Evolutionary conservation across 306 rosid species (phyloP).

Genomic region (Coriaria nepalensis): DNA sequence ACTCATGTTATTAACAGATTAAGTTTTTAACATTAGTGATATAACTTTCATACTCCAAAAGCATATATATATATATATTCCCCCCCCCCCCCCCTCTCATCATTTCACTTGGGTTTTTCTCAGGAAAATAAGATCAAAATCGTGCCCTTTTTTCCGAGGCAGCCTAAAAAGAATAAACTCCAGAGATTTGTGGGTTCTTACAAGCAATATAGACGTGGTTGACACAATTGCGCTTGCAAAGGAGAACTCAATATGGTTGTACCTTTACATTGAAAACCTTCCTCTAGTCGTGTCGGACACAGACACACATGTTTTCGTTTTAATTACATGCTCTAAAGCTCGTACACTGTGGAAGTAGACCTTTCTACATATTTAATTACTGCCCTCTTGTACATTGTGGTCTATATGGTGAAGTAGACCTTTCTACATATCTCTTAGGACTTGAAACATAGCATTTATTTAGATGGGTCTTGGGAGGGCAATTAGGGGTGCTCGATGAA

Average conservation of each 20-base stretch:
- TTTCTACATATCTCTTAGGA: too few relatives aligned
- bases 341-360: constrained; percentile 3
- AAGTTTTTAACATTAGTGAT: too few relatives aligned
- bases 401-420: neutral
- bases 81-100: too few relatives aligned
- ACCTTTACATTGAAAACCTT: constrained; percentile 38
- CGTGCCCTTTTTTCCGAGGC: constrained; percentile 72
- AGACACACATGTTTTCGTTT: constrained; percentile 28
- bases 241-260: constrained; percentile 46
- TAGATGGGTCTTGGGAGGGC: too few relatives aligned
- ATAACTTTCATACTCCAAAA: too few relatives aligned
- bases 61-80: too few relatives aligned
- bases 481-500: too few relatives aligned
- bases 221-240: constrained; percentile 37
- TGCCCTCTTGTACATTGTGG: constrained; percentile 6
- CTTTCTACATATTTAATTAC: too few relatives aligned
- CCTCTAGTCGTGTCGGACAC: constrained; percentile 32
- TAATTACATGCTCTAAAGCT: constrained; percentile 46
- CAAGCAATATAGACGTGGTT: constrained; percentile 34
- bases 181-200: constrained; percentile 53
- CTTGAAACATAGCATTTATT: too few relatives aligned
- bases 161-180: constrained; percentile 36
- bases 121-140: constrained; percentile 59
- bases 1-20: too few relatives aligned
- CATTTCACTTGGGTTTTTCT: neutral